A percentile compares a stretch with the other conserved stretches of the same genome.
phyloP scores from a whole-genome alignment of 148 eudicot species.

The Camellia japonica region DNA sequence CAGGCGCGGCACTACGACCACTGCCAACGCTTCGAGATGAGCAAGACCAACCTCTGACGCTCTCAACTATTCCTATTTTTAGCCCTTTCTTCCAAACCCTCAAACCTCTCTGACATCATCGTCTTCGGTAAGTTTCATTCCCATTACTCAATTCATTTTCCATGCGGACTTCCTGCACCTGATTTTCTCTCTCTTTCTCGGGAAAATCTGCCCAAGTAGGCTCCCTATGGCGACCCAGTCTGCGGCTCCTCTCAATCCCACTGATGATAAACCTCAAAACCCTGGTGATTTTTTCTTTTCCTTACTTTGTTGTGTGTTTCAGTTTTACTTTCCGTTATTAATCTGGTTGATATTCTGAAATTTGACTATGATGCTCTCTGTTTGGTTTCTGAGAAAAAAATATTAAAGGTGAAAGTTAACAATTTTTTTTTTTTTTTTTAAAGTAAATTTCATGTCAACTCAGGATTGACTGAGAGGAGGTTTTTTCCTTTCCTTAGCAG shows the following conservation, averaged over 20 bases:
- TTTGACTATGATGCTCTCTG: not conserved
- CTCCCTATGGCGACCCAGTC: constrained; percentile 32
- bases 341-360: not conserved
- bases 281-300: constrained; percentile 26
- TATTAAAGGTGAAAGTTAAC: not conserved
- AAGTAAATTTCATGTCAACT: not conserved
- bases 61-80: not conserved
- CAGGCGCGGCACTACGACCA: too few relatives aligned
- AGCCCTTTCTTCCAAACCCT: constrained; percentile 5
- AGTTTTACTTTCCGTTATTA: not conserved
- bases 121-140: not conserved
- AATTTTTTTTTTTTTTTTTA: not conserved
- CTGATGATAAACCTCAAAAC: constrained; percentile 27
- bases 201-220: not conserved
- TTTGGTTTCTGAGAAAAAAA: not conserved
- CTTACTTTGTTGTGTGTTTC: not conserved
- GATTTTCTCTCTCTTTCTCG: not conserved
- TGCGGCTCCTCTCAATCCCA: constrained; percentile 23
- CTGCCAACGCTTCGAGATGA: constrained; percentile 9
- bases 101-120: constrained; percentile 17
- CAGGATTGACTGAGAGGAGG: not conserved
- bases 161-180: not conserved
- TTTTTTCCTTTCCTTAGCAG: too few relatives aligned
- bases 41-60: not conserved
- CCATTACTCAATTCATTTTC: not conserved